Percentiles rank a stretch among this genome's conserved stretches.
Evolutionary conservation across 768 basidiomycete genomes (phyloP).

Genomic region (Leccinum subgranulosum): DNA sequence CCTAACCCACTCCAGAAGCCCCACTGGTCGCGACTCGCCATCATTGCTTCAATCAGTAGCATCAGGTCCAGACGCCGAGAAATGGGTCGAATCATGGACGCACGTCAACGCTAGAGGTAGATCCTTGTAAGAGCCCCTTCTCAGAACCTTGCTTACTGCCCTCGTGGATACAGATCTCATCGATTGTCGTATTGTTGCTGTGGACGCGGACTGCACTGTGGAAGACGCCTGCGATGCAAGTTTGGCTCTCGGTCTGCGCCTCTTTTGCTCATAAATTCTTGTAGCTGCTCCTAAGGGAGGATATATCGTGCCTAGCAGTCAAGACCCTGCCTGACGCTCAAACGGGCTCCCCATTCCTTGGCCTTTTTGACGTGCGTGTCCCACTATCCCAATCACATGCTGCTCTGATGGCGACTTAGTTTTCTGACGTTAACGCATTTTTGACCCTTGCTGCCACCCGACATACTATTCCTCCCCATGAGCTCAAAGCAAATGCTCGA

Average conservation of each 20-base stretch:
- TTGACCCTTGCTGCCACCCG: conserved; percentile 77
- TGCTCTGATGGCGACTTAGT: conserved; percentile 42
- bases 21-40: conserved; percentile 19
- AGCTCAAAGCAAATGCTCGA: conserved; percentile 55
- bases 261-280: neutral
- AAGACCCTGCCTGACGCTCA: conserved; percentile 31
- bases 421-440: conserved; percentile 86
- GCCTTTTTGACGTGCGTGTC: conserved; percentile 70
- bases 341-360: conserved; percentile 37
- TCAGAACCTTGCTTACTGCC: neutral
- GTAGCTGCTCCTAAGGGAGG: conserved; percentile 61
- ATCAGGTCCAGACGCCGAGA: conserved; percentile 35
- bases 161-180: conserved; percentile 52
- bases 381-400: neutral
- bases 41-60: conserved; percentile 7
- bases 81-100: conserved; percentile 62
- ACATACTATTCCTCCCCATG: conserved; percentile 63
- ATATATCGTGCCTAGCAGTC: conserved; percentile 64
- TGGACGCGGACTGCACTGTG: conserved; percentile 71
- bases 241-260: conserved; percentile 2
- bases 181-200: conserved; percentile 60
- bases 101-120: conserved; percentile 55
- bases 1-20: conserved; percentile 8
- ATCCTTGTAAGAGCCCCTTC: conserved; percentile 6
- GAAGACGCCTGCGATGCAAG: conserved; percentile 81